A percentile compares a stretch with the other conserved stretches of the same genome.
These are phyloP conservation scores for Kodamaea nitidulidarum DNA, from an alignment of 805 yeast genomes.

Conservation along the genomic window DNA sequence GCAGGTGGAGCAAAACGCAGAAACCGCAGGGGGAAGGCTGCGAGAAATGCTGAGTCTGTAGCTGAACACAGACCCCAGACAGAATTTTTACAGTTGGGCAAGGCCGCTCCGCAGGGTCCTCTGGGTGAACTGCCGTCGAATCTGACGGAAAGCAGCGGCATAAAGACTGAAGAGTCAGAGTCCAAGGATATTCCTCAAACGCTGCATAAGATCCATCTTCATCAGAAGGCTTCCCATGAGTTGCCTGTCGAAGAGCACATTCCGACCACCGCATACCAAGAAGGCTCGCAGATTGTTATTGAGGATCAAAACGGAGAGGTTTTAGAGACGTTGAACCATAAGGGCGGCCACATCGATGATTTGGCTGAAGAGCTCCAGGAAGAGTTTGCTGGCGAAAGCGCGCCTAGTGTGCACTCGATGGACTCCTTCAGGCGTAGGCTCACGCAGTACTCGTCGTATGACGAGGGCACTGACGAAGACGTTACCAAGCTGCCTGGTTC, in stretches of 20 bases:
- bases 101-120: constrained; percentile 16
- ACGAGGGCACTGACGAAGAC: too few relatives aligned
- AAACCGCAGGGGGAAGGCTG: constrained; percentile 34
- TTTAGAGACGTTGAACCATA: constrained; percentile 47
- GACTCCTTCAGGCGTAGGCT: constrained; percentile 36
- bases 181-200: constrained; percentile 5
- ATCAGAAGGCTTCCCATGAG: neutral
- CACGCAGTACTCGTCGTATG: constrained; percentile 28
- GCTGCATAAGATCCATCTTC: neutral
- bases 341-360: constrained; percentile 15
- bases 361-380: constrained; percentile 6
- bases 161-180: neutral
- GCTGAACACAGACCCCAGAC: constrained; percentile 32
- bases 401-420: constrained; percentile 36
- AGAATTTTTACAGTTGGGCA: constrained; percentile 40
- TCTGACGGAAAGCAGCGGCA: too few relatives aligned
- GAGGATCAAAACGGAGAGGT: constrained; percentile 87
- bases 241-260: constrained; percentile 3
- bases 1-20: constrained; percentile 67
- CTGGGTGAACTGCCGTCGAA: too few relatives aligned
- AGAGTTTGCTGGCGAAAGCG: constrained; percentile 1
- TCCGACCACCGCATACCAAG: constrained; percentile 47
- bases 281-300: constrained; percentile 65
- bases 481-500: too few relatives aligned
- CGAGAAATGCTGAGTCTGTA: constrained; percentile 17